Evolutionary conservation across 805 yeast species (phyloP).

Genomic region (Schizosaccharomyces pombe): DNA sequence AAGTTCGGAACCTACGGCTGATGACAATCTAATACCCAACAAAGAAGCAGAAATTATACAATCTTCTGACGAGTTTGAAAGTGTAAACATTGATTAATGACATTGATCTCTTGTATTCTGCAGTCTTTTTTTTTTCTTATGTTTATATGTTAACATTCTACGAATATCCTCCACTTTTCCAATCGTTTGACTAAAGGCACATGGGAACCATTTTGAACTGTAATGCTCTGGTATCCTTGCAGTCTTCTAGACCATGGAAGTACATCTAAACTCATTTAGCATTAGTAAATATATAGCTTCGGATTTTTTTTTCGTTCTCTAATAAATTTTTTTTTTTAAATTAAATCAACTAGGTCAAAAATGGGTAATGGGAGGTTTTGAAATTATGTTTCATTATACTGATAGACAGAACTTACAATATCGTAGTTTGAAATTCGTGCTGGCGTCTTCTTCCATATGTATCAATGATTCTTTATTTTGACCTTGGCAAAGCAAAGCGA

Average conservation of each 20-base stretch:
- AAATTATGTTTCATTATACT: too few relatives aligned
- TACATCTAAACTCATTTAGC: neutral
- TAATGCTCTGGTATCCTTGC: neutral
- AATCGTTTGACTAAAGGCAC: neutral
- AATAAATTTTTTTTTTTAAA: too few relatives aligned
- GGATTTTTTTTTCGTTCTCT: too few relatives aligned
- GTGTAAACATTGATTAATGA: neutral
- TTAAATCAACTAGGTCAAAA: too few relatives aligned
- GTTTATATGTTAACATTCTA: neutral
- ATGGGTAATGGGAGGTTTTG: too few relatives aligned
- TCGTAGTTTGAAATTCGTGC: neutral
- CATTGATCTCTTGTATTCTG: neutral
- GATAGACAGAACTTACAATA: too few relatives aligned
- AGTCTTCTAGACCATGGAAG: neutral
- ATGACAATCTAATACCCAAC: too few relatives aligned
- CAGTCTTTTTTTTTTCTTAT: neutral
- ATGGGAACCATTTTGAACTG: neutral
- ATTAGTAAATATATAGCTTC: neutral
- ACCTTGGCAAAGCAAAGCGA: neutral
- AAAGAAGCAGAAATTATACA: too few relatives aligned
- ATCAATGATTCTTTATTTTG: neutral
- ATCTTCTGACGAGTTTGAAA: neutral
- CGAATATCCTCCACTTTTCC: neutral
- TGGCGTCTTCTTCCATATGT: neutral
- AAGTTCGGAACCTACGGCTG: too few relatives aligned